Evolutionary conservation across 306 rosid genomes (phyloP), one percentile per base, ranked within the genome.

Genomic region (Vigna radiata): DNA sequence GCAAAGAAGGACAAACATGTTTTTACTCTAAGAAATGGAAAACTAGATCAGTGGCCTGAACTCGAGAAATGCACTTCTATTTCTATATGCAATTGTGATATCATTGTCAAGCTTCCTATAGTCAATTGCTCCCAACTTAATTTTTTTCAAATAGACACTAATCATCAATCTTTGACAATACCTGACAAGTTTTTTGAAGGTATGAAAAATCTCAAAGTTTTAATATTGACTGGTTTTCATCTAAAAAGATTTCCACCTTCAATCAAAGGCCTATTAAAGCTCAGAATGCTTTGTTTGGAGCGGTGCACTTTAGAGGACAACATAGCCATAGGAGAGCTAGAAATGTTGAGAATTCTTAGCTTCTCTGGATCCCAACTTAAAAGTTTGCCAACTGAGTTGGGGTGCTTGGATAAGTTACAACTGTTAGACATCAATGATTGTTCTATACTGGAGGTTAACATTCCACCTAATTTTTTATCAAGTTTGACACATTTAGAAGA

Each of bases 131-230:
- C 31, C 2, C 31, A 27, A 27, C 31, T 27, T 27, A 27, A 27
- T 1, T 3, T 27, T 27, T 27, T 27, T 2, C 31, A 27, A 27
- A 27, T 27, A 3, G 31, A 27, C 31, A 27, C 31, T 27, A 27
- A 27, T 0, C 0, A 27, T 27, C 31, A 2, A 2, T 27, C 31
- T 27, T 27, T 27, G 31, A 3, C 2, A 27, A 27, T 27, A 27
- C 31, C 31, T 27, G 31, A 27, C 3, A 2, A 2, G 0, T 50
- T 70, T 33, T 70, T 70, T 31, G 6, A 0, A 6, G 7, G 33
- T 33, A 70, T 70, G 75, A 13, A 70, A 36, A 52, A 70, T 17
- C 63, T 70, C 7, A 17, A 7, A 18, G 75, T 70, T 0, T 52
- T 70, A 33, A 33, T 52, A 11, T 33, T 70, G 48, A 17, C 1